Conservation (phyloP, 768 basidiomycete genomes). For the Termitomyces sp. region DNA sequence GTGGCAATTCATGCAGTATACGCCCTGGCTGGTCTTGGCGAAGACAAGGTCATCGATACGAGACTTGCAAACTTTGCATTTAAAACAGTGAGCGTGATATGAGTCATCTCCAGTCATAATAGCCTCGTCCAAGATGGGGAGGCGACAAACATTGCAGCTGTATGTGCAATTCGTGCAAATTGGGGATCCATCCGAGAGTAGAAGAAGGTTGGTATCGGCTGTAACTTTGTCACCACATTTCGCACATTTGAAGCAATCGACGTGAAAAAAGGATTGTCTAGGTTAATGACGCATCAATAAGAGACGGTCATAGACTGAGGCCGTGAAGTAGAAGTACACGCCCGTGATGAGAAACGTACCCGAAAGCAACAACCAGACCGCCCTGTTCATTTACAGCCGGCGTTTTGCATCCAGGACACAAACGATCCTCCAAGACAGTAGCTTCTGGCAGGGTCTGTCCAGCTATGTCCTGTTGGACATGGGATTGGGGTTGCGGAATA, state of each 20-base stretch:
- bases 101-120: constrained; percentile 99
- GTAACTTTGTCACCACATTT: constrained; percentile 92
- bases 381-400: constrained; percentile 79
- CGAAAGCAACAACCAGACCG: constrained; percentile 91
- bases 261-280: constrained; percentile 92
- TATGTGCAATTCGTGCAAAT: constrained; percentile 93
- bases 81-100: constrained; percentile 98
- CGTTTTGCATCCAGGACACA: constrained; percentile 79
- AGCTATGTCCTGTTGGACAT: constrained; percentile 20
- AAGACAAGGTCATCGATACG: constrained; percentile 98
- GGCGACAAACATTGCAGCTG: constrained; percentile 91
- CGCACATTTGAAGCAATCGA: constrained; percentile 94
- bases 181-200: constrained; percentile 96
- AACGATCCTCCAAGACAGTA: constrained; percentile 42
- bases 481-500: constrained; percentile 22
- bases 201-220: constrained; percentile 94
- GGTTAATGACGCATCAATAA: neutral
- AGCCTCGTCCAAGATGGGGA: constrained; percentile 95
- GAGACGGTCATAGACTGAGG: neutral
- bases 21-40: constrained; percentile 96
- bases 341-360: constrained; percentile 48
- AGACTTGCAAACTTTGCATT: constrained; percentile 91
- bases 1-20: constrained; percentile 98
- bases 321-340: neutral
- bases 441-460: constrained; percentile 17